phyloP scores from a whole-genome alignment of 2,329 filamentous ascomycete genomes.

The Fonsecaea pugnacius region DNA sequence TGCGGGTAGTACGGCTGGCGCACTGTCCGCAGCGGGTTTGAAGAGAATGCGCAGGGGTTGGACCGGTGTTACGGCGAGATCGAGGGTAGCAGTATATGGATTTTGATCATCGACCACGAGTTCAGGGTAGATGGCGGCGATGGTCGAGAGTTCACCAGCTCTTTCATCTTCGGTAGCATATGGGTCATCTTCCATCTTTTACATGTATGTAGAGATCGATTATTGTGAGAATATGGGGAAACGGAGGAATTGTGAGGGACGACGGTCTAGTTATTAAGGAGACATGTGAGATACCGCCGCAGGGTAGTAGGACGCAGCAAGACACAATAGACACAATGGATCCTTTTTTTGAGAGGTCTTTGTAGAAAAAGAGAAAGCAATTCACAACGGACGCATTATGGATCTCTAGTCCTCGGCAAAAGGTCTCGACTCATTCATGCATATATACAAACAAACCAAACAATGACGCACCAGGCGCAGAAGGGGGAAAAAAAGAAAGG shows the following conservation, averaged over 20 bases:
- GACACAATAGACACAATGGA: not conserved
- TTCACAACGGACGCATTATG: not conserved
- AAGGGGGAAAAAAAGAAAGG: not conserved
- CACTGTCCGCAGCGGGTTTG: slow-evolving; percentile 43
- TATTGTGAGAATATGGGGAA: not conserved
- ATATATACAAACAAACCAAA: slow-evolving; percentile 12
- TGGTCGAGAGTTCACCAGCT: slow-evolving; percentile 61
- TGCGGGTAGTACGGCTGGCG: slow-evolving; percentile 44
- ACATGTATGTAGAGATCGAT: slow-evolving; percentile 6
- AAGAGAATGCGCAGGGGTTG: slow-evolving; percentile 56
- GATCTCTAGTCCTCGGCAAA: slow-evolving; percentile 1
- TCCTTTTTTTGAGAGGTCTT: not conserved
- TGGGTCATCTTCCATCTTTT: slow-evolving; percentile 45
- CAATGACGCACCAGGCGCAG: slow-evolving; percentile 15
- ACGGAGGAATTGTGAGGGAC: not conserved
- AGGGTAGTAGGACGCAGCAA: not conserved
- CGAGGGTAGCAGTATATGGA: slow-evolving; percentile 57
- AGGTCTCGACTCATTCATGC: not conserved
- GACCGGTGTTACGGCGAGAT: slow-evolving; percentile 60
- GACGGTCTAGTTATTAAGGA: not conserved
- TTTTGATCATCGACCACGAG: slow-evolving; percentile 54
- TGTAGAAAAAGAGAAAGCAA: not conserved
- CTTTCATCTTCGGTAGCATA: slow-evolving; percentile 58
- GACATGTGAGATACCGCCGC: not conserved
- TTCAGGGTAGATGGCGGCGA: slow-evolving; percentile 67